Percentiles rank a stretch among this genome's conserved stretches.
phyloP scores from a whole-genome alignment of 495 filamentous ascomycete genomes.

The Hypoxylon rickii region DNA sequence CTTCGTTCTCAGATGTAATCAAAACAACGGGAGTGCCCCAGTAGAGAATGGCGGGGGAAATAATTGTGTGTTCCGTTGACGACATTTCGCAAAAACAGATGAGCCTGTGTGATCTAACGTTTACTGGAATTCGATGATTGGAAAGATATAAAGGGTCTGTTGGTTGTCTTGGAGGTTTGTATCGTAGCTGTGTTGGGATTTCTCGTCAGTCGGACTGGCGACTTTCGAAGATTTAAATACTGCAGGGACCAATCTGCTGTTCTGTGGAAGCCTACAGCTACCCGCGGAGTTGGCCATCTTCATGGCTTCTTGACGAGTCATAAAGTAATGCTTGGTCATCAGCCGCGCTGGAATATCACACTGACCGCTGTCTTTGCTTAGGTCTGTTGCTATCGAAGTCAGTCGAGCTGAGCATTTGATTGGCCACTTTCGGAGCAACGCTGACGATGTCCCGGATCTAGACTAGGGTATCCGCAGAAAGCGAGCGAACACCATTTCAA shows the following conservation, averaged over 20 bases:
- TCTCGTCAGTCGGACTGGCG: conserved; percentile 4
- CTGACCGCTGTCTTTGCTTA: conserved; percentile 3
- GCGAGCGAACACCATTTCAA: not conserved
- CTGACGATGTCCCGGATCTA: conserved; percentile 8
- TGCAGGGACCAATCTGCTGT: conserved; percentile 2
- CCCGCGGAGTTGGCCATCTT: conserved; percentile 26
- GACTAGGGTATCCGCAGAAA: not conserved
- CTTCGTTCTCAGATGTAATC: conserved; percentile 49
- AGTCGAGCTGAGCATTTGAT: conserved; percentile 13
- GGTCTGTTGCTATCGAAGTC: conserved; percentile 11
- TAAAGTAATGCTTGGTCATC: not conserved
- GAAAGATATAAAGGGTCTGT: not conserved
- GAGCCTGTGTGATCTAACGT: not conserved
- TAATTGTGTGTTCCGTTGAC: conserved; percentile 37
- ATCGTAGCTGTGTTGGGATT: too few species aligned
- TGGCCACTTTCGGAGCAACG: conserved; percentile 27
- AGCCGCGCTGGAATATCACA: conserved; percentile 2
- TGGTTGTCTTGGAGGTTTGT: conserved; percentile 2
- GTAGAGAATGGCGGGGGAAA: conserved; percentile 53
- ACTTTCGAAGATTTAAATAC: conserved; percentile 17
- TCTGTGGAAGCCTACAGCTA: too few species aligned
- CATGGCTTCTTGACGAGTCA: conserved; percentile 14
- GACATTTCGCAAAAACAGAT: conserved; percentile 15
- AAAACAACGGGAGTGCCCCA: conserved; percentile 53
- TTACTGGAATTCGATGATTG: not conserved